Base-by-base conservation (phyloP, 2,329 filamentous ascomycete genomes). In the Exserohilum rostratum region DNA sequence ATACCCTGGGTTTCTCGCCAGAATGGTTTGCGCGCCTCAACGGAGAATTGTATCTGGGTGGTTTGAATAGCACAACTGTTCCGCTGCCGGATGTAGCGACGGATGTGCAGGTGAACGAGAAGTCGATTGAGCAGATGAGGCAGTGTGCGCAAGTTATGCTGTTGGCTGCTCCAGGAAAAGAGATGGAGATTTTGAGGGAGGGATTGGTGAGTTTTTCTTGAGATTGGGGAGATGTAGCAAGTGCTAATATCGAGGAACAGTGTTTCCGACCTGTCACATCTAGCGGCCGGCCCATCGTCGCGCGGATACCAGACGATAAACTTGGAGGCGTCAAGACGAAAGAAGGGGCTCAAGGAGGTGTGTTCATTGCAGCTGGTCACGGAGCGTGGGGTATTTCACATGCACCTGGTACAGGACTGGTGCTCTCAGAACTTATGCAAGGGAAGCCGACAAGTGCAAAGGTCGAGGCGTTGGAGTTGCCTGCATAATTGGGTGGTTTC, bases 241-340 rank as follows among this genome's bases (percentile, higher is more conserved):
- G 45, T 57, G 22, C 52, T 61, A 29, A 62, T 46, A n/a, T 27
- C 13, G 29, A 40, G 17, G 3, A 6, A 34, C 34, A 74, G 52
- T 93, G 90, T 69, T 92, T 91, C 75, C 82, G 90, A 11, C 90
- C 90, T 0, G 83, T 90, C 2, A 88, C 88, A 18, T 75, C 79
- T 1, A 82, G 79, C 46, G 90, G 89, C 0, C 79, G 78, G 22
- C 90, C 90, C 0, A 83, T 91, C 22, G 67, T 93, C 9, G 77
- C 80, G 3, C 78, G 83, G 30, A 74, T 91, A 22, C 73, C 78
- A 1, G 85, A 90, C 60, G 68, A 74, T 11, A 77, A 80, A 38
- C 78, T 91, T 3, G 86, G 85, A 1, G 75, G 77, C 0, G 67
- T 82, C 6, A 74, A 66, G 53, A 85, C 79, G 20, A 72, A 61